These are phyloP conservation scores for Penicillium simplicissimum DNA, from an alignment of 495 filamentous ascomycete species.

Conservation along the genomic window DNA sequence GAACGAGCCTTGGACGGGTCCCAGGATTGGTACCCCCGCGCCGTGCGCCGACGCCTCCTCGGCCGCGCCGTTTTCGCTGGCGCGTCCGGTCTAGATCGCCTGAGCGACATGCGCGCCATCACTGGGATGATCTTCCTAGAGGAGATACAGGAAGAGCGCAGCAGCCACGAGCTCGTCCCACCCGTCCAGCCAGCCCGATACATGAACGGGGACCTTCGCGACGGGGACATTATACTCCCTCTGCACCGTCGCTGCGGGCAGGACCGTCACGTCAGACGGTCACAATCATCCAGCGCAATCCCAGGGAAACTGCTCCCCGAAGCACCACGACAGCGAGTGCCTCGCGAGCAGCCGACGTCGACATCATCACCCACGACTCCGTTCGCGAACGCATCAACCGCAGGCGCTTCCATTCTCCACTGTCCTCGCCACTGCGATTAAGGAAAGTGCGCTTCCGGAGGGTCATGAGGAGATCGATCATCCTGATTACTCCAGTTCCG, in stretches of 20 bases:
- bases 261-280: not conserved
- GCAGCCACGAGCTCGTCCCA: not conserved
- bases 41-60: not conserved
- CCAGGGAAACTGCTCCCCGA: not conserved
- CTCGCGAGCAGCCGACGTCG: not conserved
- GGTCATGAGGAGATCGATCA: not conserved
- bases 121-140: not conserved
- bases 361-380: not conserved
- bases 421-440: not conserved
- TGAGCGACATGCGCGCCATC: not conserved
- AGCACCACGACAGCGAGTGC: not conserved
- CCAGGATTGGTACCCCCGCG: not conserved
- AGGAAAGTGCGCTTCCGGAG: not conserved
- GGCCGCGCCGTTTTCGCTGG: not conserved
- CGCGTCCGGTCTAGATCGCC: not conserved
- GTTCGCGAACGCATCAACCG: not conserved
- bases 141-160: not conserved
- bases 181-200: constrained; percentile 1
- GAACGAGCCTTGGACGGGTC: not conserved
- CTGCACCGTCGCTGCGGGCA: not conserved
- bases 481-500: not conserved
- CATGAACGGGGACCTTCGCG: not conserved
- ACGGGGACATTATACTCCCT: not conserved
- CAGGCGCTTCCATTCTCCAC: not conserved
- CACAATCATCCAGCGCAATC: not conserved